Conservation (phyloP, 108 stramenopile species). For the Fragilaria crotonensis region DNA sequence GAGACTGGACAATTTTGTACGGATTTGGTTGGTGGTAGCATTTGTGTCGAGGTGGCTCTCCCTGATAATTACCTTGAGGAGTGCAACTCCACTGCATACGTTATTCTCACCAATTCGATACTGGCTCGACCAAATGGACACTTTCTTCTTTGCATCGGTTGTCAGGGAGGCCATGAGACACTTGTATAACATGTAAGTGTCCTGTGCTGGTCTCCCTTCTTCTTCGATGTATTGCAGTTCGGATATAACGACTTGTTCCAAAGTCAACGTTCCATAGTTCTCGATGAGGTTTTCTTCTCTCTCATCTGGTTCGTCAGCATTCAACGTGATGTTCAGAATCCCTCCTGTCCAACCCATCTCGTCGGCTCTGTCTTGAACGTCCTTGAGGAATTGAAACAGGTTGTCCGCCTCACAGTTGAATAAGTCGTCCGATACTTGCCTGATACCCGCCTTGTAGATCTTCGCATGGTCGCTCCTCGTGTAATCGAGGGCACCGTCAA, state of each 20-base stretch:
- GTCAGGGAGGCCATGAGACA: constrained; percentile 6
- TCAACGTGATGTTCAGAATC: background rate
- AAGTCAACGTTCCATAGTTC: background rate
- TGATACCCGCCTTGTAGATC: background rate
- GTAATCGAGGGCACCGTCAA: background rate
- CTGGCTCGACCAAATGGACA: background rate
- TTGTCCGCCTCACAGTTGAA: background rate
- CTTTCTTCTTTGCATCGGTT: constrained; percentile 9
- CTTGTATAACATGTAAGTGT: constrained; percentile 1
- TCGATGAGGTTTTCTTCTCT: background rate
- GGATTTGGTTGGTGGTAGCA: constrained; percentile 10
- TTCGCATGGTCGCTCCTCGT: background rate
- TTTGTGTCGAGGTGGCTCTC: constrained; percentile 11
- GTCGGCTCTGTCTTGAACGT: background rate
- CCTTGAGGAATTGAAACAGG: background rate
- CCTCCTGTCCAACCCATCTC: background rate
- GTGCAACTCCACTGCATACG: background rate
- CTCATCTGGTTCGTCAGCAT: background rate
- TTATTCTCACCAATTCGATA: constrained; percentile 9
- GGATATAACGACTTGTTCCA: background rate
- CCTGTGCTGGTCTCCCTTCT: background rate
- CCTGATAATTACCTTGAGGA: constrained; percentile 25
- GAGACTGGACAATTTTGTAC: constrained; percentile 10
- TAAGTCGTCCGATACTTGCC: background rate
- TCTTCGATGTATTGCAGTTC: constrained; percentile 1